Base-by-base conservation (phyloP, 768 basidiomycete genomes). In the Termitomyces sp. region DNA sequence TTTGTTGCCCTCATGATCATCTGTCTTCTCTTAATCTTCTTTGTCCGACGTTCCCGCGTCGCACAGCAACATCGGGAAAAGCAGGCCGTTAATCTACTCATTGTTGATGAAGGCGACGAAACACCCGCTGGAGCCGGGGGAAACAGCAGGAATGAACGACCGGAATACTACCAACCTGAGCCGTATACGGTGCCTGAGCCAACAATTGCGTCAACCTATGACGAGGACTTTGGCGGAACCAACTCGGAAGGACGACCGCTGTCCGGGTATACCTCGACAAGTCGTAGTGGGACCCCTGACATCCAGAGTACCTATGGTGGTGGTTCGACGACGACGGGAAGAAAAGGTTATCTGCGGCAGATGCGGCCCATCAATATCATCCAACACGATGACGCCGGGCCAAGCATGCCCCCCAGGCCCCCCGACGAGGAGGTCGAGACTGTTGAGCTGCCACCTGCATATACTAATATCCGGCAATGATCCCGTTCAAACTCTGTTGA, bases 311-410 rank as follows among this genome's bases (percentile, higher is more conserved):
- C 48, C 41, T 66, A 54, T 33, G 65, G 64, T 20, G 69, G 53
- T 23, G 70, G 67, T 12, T 66, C 72, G 16, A 63, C 72, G 51
- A 63, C 64, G 30, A 69, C 68, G 35, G 67, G 73, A 14, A 72
- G 79, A 66, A 84, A 84, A 63, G 82, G 76, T 9, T 70, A 75
- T 43, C 70, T 79, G 55, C 76, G 85, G 41, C 75, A 72, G 61
- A 74, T 91, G 74, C 76, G 90, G 49, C 79, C 89, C 0, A 84
- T 93, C 36, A 92, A 93, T 67, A 82, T 91, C 66, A 81, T 93
- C 48, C 91, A 93, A 71, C 91, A 93, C 65, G 89, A 92, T 63
- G 91, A 93, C 68, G 91, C 88, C 0, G 91, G 91, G 1, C 80
- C 84, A 5, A 80, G 79, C 58, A 71, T 69, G 38, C 60, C 67